Evolutionary conservation across 73 alveolate genomes (phyloP).

Genomic region (Uronychia binucleata): DNA sequence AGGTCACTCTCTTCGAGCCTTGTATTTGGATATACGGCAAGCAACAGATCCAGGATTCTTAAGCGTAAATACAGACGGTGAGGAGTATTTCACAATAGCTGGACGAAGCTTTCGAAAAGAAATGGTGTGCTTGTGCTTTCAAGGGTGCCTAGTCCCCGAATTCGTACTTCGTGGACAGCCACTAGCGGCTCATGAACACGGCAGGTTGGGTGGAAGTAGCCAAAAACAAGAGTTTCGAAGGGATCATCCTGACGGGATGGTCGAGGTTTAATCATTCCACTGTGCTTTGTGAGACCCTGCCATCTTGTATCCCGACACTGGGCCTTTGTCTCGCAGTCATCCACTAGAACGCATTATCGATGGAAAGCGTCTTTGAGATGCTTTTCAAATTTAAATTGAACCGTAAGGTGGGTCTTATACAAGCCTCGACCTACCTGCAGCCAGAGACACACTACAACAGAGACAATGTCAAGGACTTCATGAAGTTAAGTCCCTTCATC

Average conservation of each 20-base stretch:
- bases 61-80: no score
- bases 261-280: constrained; percentile 11
- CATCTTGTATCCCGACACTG: background rate
- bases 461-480: background rate
- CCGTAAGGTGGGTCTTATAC: background rate
- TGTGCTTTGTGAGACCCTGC: background rate
- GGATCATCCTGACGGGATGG: constrained; percentile 6
- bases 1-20: background rate
- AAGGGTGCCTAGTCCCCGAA: constrained; percentile 1
- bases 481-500: background rate
- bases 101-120: background rate
- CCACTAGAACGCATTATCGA: background rate
- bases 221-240: background rate
- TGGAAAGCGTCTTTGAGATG: background rate
- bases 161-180: background rate
- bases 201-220: background rate
- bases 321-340: background rate
- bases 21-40: background rate
- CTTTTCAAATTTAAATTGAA: background rate
- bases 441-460: background rate
- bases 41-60: background rate
- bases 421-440: background rate
- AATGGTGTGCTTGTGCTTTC: constrained; percentile 3
- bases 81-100: background rate
- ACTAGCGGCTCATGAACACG: background rate